Base-by-base conservation (phyloP, 345 rosid species). In the Bruguiera parviflora region DNA sequence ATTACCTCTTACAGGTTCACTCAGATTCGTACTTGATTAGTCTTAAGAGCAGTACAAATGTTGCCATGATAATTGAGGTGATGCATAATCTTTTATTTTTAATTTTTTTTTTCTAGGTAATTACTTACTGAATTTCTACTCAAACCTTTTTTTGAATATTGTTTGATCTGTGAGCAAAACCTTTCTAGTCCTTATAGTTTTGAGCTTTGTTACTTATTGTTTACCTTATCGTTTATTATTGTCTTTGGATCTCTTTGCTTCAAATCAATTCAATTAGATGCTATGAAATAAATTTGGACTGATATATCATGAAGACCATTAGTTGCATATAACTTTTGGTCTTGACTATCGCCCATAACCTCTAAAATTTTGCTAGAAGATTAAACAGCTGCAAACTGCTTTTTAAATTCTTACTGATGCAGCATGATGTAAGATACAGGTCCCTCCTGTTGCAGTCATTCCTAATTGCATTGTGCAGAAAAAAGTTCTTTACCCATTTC, bases 21-120 rank as follows among this genome's bases (percentile, higher is more conserved):
- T 78, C 96, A 16, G 89, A 83, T 78, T 64, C 80, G 28, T 94
- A 91, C 82, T 81, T 94, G 80, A 73, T 82, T 53, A 92, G 96
- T 78, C 82, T 94, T 63, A 89, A 89, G 82, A 78, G 78, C 77
- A 94, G 98, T 70, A 33, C 72, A 21, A 86, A 82, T 70, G 95
- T 94, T 53, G 91, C 98, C 79, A 83, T 60, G 76, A 92, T 89
- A 76, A 55, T 86, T 19, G 96, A 94, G 95, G 98, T 89, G 78
- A 76, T 61, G 57, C 55, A 61, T 28, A 56, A 16, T 64, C 63
- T 56, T 65, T 59, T 16, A 29, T 35, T 58, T 29, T 71, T 43
- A 18, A 37, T 60, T 57, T 10, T 8, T 22, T 71, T 63, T 60
- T 64, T 43, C 24, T 59, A 7, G 53, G 31, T 19, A 25, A 53